phyloP scores from a whole-genome alignment of 352 stramenopile species.

The Pythium coloratum region DNA sequence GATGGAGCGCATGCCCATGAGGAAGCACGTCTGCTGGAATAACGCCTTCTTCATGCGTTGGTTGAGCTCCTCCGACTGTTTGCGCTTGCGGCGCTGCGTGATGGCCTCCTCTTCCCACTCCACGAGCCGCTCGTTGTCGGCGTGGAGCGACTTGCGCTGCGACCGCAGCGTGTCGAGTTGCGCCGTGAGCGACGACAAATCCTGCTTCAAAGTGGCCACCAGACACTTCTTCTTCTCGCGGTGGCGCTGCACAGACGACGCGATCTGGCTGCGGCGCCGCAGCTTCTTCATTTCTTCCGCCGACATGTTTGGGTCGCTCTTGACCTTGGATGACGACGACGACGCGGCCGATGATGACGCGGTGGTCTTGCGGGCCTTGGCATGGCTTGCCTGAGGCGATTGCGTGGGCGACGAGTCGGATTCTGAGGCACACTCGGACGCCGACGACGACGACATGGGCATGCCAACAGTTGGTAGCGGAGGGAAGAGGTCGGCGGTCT shows the following conservation, averaged over 20 bases:
- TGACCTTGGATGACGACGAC: background rate
- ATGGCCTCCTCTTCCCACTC: constrained; percentile 60
- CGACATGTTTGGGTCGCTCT: constrained; percentile 32
- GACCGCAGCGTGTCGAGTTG: constrained; percentile 45
- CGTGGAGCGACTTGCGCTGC: constrained; percentile 41
- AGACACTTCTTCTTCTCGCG: constrained; percentile 67
- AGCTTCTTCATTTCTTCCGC: constrained; percentile 65
- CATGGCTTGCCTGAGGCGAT: constrained; percentile 3
- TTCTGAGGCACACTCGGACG: constrained; percentile 7
- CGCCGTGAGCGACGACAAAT: constrained; percentile 40
- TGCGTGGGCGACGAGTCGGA: background rate
- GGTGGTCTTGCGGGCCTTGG: constrained; percentile 19
- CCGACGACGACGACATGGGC: background rate
- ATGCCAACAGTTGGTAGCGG: background rate
- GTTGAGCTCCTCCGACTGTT: constrained; percentile 55
- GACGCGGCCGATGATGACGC: background rate
- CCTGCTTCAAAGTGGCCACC: constrained; percentile 45
- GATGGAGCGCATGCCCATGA: constrained; percentile 53
- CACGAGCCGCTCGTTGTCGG: constrained; percentile 48
- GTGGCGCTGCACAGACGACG: constrained; percentile 63
- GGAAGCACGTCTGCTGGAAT: constrained; percentile 65
- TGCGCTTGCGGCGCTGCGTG: constrained; percentile 60
- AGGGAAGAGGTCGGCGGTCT: constrained; percentile 25
- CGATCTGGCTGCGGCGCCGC: constrained; percentile 56
- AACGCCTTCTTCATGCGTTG: constrained; percentile 62